These are phyloP conservation scores for Ceriops zippeliana DNA, from an alignment of 345 rosid genomes.

Conservation along the genomic window DNA sequence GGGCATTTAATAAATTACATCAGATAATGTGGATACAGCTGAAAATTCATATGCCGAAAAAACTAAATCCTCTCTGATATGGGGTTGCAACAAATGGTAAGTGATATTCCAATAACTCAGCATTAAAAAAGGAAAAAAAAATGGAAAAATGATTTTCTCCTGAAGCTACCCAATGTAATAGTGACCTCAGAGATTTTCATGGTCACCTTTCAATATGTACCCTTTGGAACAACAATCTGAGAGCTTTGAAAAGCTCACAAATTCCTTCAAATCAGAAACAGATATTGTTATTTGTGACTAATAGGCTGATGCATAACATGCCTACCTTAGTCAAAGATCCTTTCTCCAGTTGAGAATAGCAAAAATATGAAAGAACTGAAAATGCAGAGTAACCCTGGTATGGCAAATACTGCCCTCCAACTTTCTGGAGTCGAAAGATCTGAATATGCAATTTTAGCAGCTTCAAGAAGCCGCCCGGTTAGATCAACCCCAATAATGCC, in stretches of 20 bases:
- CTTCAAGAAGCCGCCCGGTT: slow-evolving; percentile 86
- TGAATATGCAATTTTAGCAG: slow-evolving; percentile 62
- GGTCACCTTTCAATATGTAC: slow-evolving; percentile 4
- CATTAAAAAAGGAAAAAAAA: not conserved
- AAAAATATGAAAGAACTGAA: slow-evolving; percentile 71
- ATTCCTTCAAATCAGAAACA: not conserved
- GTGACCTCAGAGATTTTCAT: slow-evolving; percentile 12
- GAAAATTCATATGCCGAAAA: too few species aligned
- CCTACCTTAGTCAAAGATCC: slow-evolving; percentile 74
- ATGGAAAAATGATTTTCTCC: slow-evolving; percentile 6
- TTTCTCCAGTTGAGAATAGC: slow-evolving; percentile 84
- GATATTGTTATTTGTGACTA: not conserved
- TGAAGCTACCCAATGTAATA: not conserved
- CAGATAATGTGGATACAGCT: not conserved
- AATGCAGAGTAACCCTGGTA: slow-evolving; percentile 83
- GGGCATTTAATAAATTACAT: not conserved
- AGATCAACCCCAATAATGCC: slow-evolving; percentile 88
- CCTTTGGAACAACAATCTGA: slow-evolving; percentile 3
- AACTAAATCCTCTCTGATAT: not conserved
- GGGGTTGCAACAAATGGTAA: not conserved
- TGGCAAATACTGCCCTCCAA: slow-evolving; percentile 80
- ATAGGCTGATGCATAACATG: slow-evolving; percentile 1
- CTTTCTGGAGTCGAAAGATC: slow-evolving; percentile 93
- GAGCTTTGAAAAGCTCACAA: slow-evolving; percentile 5
- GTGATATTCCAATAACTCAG: not conserved